Percentiles rank a stretch among this genome's conserved stretches.
Conservation (phyloP, 306 rosid species). For the Quercus alba region DNA sequence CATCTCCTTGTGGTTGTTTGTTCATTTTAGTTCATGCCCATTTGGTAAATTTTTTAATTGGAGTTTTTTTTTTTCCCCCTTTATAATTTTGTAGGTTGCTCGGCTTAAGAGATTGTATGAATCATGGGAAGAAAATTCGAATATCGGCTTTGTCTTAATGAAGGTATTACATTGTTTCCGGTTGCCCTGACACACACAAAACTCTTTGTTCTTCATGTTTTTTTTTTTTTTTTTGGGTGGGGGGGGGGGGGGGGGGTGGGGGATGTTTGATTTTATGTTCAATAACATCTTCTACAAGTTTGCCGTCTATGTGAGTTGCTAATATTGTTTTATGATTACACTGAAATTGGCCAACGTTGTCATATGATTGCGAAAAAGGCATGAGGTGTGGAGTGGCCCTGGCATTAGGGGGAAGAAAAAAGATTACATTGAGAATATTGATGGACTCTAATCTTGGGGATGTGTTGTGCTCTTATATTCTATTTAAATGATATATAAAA, state of each 20-base stretch:
- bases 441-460: not conserved
- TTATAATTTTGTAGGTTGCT: constrained; percentile 45
- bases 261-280: not conserved
- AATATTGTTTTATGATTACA: not conserved
- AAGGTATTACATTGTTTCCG: constrained; percentile 51
- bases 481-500: not conserved
- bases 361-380: not conserved
- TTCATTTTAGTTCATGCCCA: not conserved
- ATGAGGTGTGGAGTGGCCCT: not conserved
- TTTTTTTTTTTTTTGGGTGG: no score
- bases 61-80: constrained; percentile 18
- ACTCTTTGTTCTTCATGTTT: not conserved
- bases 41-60: not conserved
- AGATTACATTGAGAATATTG: not conserved
- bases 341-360: not conserved
- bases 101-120: constrained; percentile 82
- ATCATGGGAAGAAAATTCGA: constrained; percentile 93
- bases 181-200: not conserved
- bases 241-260: no score
- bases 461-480: not conserved
- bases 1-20: not conserved
- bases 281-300: not conserved
- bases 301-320: not conserved
- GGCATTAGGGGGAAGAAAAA: not conserved
- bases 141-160: constrained; percentile 85